Evolutionary conservation across 441 rosid species (phyloP).

Genomic region (Bocquillonia castaneifolia): DNA sequence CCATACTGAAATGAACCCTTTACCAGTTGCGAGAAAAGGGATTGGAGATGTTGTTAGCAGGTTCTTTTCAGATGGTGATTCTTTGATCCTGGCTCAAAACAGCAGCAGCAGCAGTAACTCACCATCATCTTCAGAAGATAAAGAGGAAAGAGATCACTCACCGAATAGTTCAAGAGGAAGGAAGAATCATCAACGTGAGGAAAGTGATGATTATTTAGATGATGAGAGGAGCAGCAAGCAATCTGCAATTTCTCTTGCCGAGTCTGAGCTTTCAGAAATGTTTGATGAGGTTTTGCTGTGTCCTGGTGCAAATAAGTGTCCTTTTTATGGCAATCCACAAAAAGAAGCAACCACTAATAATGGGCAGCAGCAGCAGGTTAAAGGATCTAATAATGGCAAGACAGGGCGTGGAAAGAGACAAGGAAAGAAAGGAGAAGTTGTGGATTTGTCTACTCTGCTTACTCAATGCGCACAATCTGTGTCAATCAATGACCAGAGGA

Average conservation of each 20-base stretch:
- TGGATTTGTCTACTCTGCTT: slow-evolving; percentile 44
- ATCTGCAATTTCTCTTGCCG: too few relatives aligned
- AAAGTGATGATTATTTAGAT: too few relatives aligned
- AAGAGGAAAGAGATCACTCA: slow-evolving; percentile 14
- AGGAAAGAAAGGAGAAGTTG: slow-evolving; percentile 24
- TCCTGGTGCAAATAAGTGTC: too few relatives aligned
- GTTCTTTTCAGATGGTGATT: slow-evolving; percentile 1
- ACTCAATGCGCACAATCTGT: slow-evolving; percentile 45
- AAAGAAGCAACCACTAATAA: too few relatives aligned
- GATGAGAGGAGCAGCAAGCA: too few relatives aligned
- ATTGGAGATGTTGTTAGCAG: slow-evolving; percentile 1
- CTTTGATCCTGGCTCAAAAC: slow-evolving; percentile 7
- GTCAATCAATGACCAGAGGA: slow-evolving; percentile 37
- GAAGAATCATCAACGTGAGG: too few relatives aligned
- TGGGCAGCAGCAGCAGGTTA: too few relatives aligned
- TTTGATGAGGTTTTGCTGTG: too few relatives aligned
- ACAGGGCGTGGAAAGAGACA: slow-evolving; percentile 25
- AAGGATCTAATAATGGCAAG: too few relatives aligned
- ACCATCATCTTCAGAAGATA: slow-evolving; percentile 16
- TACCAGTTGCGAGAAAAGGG: slow-evolving; percentile 1
- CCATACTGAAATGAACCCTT: slow-evolving; percentile 9
- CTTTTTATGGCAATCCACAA: too few relatives aligned
- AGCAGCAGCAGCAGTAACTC: too few relatives aligned
- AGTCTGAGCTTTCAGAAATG: too few relatives aligned
- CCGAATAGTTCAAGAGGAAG: background rate